These are phyloP conservation scores for Casuarina cunninghamiana DNA, from an alignment of 306 rosid species.

Conservation along the genomic window DNA sequence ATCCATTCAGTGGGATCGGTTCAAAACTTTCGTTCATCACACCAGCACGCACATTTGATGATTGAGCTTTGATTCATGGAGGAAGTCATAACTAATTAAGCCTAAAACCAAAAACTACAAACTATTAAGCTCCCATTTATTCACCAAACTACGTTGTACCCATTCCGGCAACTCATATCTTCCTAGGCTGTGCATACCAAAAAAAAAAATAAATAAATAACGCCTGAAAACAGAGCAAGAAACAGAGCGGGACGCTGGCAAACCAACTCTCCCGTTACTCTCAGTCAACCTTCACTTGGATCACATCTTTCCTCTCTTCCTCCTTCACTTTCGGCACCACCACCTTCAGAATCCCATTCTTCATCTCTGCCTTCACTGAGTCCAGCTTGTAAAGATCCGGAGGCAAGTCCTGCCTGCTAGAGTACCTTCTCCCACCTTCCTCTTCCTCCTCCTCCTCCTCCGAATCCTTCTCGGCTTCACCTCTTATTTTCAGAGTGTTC, in stretches of 20 bases:
- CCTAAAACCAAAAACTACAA: too few relatives aligned
- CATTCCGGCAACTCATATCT: too few relatives aligned
- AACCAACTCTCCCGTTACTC: neutral
- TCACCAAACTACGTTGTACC: too few relatives aligned
- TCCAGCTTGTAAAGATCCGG: slow-evolving; percentile 48
- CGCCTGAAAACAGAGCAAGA: neutral
- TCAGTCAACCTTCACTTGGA: slow-evolving; percentile 38
- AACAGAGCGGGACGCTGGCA: too few relatives aligned
- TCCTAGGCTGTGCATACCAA: too few relatives aligned
- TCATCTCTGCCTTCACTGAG: slow-evolving; percentile 76
- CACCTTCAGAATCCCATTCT: slow-evolving; percentile 72
- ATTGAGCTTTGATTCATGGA: too few relatives aligned
- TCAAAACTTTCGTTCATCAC: too few relatives aligned
- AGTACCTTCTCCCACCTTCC: slow-evolving; percentile 36
- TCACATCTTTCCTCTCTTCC: slow-evolving; percentile 56
- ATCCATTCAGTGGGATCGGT: too few relatives aligned
- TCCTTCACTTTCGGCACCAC: slow-evolving; percentile 56
- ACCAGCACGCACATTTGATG: too few relatives aligned
- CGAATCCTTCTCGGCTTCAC: slow-evolving; percentile 42
- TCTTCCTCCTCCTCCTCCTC: slow-evolving; percentile 24
- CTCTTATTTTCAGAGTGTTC: slow-evolving; percentile 59
- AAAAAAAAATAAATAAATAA: neutral
- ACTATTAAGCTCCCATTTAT: too few relatives aligned
- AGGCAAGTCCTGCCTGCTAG: slow-evolving; percentile 62
- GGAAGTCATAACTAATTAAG: too few relatives aligned